Base-by-base conservation (phyloP, 352 stramenopile genomes). In the Phytophthora hybrid region DNA sequence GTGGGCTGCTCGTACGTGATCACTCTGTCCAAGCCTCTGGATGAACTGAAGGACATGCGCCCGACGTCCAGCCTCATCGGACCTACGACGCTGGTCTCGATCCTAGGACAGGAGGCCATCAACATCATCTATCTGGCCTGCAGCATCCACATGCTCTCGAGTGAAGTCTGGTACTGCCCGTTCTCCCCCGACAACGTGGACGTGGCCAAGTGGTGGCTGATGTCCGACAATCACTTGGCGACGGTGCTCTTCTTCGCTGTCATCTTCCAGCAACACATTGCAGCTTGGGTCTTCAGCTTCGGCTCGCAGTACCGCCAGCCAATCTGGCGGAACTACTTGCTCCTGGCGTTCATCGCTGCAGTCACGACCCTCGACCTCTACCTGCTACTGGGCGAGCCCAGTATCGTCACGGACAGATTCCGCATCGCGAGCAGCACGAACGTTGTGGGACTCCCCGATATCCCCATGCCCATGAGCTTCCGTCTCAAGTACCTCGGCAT, bases 1-100 rank as follows among this genome's bases (percentile, higher is more conserved):
- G 81, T 95, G 9, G 78, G 81, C 0, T 73, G 93, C 37, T 93
- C 87, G 41, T 96, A 91, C 62, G 83, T 78, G 3, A 91, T 97
- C 59, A 88, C 80, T 21, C 73, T 96, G 34, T 81, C 85, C 39
- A 79, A 90, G 58, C 89, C 91, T 3, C 61, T 79, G 3, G 18
- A 65, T 1, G 76, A 82, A 31, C 56, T 82, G 11, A 74, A 72
- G 37, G 26, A 47, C 9, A 53, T 5, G 2, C 68, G 63, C 4
- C 73, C 73, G 19, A 93, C 87, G 11, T 87, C 84, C 1, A 92
- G 82, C 39, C 58, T 95, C 31, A 81, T 95, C 19, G 87, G 85
- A 14, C 73, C 78, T 0, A 75, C 77, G 2, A 93, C 83, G 13
- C 47, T 93, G 3, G 13, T 64, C 0, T 90, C 76, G 13, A 71